Evolutionary conservation across 768 basidiomycete species (phyloP).

Genomic region (Lactarius evosmus): DNA sequence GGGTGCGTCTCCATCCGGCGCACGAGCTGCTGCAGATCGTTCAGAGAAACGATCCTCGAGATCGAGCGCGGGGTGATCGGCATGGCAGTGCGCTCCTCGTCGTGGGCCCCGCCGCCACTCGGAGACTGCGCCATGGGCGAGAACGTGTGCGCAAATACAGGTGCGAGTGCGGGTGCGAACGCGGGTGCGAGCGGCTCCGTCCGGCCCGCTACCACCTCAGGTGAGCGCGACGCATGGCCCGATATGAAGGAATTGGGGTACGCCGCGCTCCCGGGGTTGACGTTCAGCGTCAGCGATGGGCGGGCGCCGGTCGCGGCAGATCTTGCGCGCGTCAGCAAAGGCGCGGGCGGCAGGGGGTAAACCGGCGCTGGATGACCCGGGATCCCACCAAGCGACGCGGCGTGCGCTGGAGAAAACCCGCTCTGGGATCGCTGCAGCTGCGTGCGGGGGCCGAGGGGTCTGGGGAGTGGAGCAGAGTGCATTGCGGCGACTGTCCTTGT

Average conservation of each 20-base stretch:
- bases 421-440: constrained; percentile 18
- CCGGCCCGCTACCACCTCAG: not conserved
- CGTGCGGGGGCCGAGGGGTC: constrained; percentile 17
- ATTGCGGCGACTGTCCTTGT: not conserved
- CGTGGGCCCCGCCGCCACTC: not conserved
- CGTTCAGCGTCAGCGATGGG: constrained; percentile 15
- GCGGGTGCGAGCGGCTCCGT: not conserved
- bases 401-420: not conserved
- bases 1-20: constrained; percentile 15
- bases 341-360: not conserved
- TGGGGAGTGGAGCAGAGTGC: constrained; percentile 5
- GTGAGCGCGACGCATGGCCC: not conserved
- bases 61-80: constrained; percentile 24
- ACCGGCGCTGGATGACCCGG: not conserved
- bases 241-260: not conserved
- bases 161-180: not conserved
- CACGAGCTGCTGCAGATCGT: constrained; percentile 21
- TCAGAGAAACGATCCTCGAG: constrained; percentile 21
- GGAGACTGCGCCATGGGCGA: constrained; percentile 5
- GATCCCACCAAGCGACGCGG: not conserved
- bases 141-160: not conserved
- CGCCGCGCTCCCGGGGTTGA: constrained; percentile 4
- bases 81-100: constrained; percentile 10
- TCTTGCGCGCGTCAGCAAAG: constrained; percentile 7
- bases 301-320: constrained; percentile 1